These are phyloP conservation scores for Russula dissimulans DNA, from an alignment of 768 basidiomycete species.

Conservation along the genomic window DNA sequence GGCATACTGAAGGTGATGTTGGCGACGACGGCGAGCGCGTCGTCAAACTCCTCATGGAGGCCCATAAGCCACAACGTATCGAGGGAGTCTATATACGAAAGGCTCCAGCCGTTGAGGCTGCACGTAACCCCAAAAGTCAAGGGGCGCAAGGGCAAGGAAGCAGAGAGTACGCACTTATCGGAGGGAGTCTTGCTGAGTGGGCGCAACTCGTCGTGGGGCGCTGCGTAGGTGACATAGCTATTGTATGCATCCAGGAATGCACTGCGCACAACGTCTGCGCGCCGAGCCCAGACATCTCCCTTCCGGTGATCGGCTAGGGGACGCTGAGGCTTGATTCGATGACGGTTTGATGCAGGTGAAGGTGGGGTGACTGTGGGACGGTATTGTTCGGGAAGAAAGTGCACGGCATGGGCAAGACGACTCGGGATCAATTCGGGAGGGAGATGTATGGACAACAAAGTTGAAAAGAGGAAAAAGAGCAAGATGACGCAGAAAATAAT, in stretches of 20 bases:
- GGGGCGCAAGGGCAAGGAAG: not conserved
- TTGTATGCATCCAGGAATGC: conserved; percentile 61
- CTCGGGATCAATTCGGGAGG: no score
- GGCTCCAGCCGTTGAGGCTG: conserved; percentile 77
- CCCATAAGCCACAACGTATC: conserved; percentile 84
- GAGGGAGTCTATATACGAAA: conserved; percentile 71
- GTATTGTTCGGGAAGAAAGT: no score
- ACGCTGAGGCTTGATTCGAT: no score
- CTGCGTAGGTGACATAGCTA: conserved; percentile 51
- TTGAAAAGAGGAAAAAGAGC: no score
- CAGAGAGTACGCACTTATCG: conserved; percentile 39
- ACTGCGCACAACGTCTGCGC: conserved; percentile 47
- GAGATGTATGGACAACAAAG: no score
- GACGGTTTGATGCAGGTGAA: no score
- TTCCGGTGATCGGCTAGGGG: no score
- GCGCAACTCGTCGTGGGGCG: conserved; percentile 50
- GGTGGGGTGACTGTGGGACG: no score
- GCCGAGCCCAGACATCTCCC: conserved; percentile 34
- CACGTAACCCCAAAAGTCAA: not conserved
- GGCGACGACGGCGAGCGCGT: conserved; percentile 48
- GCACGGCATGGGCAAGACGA: no score
- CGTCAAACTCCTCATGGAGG: conserved; percentile 56
- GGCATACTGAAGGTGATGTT: conserved; percentile 41
- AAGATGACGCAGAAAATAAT: no score
- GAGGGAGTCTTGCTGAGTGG: conserved; percentile 40